phyloP scores from a whole-genome alignment of 164 flowering plant species.

The Vitis cinerea region DNA sequence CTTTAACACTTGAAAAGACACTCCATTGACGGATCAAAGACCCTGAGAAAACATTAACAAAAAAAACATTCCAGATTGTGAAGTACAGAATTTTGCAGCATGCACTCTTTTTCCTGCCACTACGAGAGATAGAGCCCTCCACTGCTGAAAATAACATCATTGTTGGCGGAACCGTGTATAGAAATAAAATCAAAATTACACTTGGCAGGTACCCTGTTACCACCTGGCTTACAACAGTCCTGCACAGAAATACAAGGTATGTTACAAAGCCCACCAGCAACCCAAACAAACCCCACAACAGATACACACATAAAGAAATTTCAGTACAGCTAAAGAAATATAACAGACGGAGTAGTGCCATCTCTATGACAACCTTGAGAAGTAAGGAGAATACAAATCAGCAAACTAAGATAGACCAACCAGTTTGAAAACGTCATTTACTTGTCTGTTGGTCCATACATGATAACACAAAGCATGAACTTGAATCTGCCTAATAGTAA shows the following conservation, averaged over 20 bases:
- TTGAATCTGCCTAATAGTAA: too few species aligned
- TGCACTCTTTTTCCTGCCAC: slow-evolving; percentile 88
- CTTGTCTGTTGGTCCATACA: too few species aligned
- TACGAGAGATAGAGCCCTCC: slow-evolving; percentile 80
- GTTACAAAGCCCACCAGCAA: background rate
- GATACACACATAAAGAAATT: too few species aligned
- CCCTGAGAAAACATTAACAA: slow-evolving; percentile 81
- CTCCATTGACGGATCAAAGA: slow-evolving; percentile 55
- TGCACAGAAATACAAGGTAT: slow-evolving; percentile 30
- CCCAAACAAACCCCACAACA: background rate
- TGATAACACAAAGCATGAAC: too few species aligned
- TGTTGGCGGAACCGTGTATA: slow-evolving; percentile 69
- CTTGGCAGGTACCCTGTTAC: slow-evolving; percentile 95
- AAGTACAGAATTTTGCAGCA: slow-evolving; percentile 78
- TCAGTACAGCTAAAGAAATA: too few species aligned
- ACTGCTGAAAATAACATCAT: slow-evolving; percentile 83
- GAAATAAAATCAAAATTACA: slow-evolving; percentile 64
- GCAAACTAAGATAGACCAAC: too few species aligned
- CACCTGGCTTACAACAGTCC: slow-evolving; percentile 57
- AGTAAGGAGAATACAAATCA: too few species aligned
- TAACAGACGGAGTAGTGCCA: too few species aligned
- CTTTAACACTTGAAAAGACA: slow-evolving; percentile 56
- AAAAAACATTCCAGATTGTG: slow-evolving; percentile 92
- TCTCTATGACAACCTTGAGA: too few species aligned
- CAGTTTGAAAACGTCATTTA: too few species aligned